Evolutionary conservation across 2,329 filamentous ascomycete genomes (phyloP).

Genomic region (Ampelomyces quisqualis): DNA sequence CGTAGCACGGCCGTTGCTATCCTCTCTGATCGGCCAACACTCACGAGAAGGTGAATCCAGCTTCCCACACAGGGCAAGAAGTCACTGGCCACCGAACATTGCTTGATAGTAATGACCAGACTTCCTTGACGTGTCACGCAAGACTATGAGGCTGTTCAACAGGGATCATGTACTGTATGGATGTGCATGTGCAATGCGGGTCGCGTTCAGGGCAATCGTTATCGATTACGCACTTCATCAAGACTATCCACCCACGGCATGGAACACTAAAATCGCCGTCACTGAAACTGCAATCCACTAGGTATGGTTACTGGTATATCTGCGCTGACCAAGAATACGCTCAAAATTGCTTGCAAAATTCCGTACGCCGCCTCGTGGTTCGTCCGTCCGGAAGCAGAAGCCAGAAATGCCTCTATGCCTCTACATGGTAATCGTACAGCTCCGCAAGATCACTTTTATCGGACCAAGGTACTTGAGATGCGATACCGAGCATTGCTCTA

Average conservation of each 20-base stretch:
- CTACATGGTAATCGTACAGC: conserved; percentile 26
- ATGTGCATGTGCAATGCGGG: conserved; percentile 25
- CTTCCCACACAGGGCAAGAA: too few relatives aligned
- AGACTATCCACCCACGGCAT: background rate
- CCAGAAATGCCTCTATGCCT: conserved; percentile 31
- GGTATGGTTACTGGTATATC: conserved; percentile 36
- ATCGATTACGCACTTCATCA: conserved; percentile 37
- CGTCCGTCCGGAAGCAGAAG: conserved; percentile 16
- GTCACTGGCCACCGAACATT: too few relatives aligned
- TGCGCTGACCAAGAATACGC: conserved; percentile 26
- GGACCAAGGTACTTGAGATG: conserved; percentile 17
- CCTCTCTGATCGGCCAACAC: conserved; percentile 16
- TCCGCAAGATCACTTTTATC: conserved; percentile 15
- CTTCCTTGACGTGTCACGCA: too few relatives aligned
- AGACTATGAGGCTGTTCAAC: too few relatives aligned
- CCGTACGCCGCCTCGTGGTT: conserved; percentile 31
- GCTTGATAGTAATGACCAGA: too few relatives aligned
- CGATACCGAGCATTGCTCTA: conserved; percentile 14
- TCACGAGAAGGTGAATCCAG: background rate
- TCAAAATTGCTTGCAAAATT: conserved; percentile 25
- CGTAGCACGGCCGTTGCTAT: conserved; percentile 27
- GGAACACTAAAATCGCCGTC: background rate
- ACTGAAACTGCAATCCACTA: conserved; percentile 23
- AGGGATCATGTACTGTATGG: conserved; percentile 7
- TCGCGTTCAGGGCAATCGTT: conserved; percentile 21